These are phyloP conservation scores for Neofusicoccum laricinum DNA, from an alignment of 2,329 filamentous ascomycete species.

Conservation along the genomic window DNA sequence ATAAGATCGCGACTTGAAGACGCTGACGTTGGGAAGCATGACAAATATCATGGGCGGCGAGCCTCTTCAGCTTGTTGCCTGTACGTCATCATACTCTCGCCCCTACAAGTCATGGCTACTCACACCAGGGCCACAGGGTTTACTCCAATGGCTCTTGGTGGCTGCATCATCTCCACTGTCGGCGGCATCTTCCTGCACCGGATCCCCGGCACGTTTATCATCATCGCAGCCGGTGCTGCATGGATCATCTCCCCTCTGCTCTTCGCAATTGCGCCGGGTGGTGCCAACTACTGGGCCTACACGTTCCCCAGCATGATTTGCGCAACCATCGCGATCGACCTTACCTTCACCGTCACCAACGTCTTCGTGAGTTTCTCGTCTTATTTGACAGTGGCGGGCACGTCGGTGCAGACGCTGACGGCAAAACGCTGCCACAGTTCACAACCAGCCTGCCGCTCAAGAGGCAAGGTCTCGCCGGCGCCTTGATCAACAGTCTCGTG, in stretches of 20 bases:
- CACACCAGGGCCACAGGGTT: slow-evolving; percentile 34
- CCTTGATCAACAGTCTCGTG: slow-evolving; percentile 66
- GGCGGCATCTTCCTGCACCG: slow-evolving; percentile 68
- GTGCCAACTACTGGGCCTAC: slow-evolving; percentile 67
- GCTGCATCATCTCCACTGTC: slow-evolving; percentile 60
- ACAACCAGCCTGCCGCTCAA: slow-evolving; percentile 66
- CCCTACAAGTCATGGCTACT: too few relatives aligned
- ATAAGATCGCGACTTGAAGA: not conserved
- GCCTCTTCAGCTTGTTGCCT: slow-evolving; percentile 64
- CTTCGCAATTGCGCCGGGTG: slow-evolving; percentile 61
- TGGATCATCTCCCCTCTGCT: slow-evolving; percentile 59
- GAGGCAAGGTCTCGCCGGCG: slow-evolving; percentile 69
- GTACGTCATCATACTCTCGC: slow-evolving; percentile 33
- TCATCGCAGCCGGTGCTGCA: slow-evolving; percentile 60
- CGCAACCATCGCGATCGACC: slow-evolving; percentile 70
- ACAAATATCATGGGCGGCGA: slow-evolving; percentile 57
- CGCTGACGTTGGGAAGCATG: slow-evolving; percentile 44
- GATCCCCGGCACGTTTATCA: slow-evolving; percentile 60
- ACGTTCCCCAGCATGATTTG: slow-evolving; percentile 70
- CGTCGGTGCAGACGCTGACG: not conserved
- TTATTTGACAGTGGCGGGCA: too few relatives aligned
- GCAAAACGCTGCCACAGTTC: slow-evolving; percentile 31
- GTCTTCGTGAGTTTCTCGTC: slow-evolving; percentile 50
- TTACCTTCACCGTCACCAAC: slow-evolving; percentile 72
- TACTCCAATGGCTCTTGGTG: slow-evolving; percentile 64